Base-by-base conservation (phyloP, 2,329 filamentous ascomycete species). In the Akanthomyces dipterigenus region DNA sequence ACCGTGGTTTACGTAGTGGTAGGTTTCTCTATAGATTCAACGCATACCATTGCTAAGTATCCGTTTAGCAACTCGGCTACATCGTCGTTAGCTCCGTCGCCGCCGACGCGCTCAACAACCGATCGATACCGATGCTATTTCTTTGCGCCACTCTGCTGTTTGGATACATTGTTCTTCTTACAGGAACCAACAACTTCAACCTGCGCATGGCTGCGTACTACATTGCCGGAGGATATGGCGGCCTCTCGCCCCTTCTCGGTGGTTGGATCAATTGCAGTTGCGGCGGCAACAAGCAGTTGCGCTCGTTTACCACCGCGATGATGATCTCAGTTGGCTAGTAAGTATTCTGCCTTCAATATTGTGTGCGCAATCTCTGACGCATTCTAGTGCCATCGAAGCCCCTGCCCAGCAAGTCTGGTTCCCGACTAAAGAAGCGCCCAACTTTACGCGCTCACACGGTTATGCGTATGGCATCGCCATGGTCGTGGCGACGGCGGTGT, bases 301-400 rank as follows among this genome's bases (percentile, higher is more conserved):
- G 62, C 7, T 56, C 60, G 1, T 60, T 64, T 12, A 45, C 54
- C 43, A 62, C 49, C 2, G 48, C 62, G 7, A 49, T 64, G 46
- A 64, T 64, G 62, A 58, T 62, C 24, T 59, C 62, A 16, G 60
- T 64, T 9, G 62, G 62, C 26, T 64, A 62, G 62, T 64, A 40
- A 31, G 62, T 63, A 22, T 53, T 18, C 31, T 18, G 18, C 31
- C 31, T 34, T 34, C 7, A 11, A 5, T 8, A 8, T 22, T 5
- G 9, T 20, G 3, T 16, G 7, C 11, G 20, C 42, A 51, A 18
- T 3, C 36, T 12, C 24, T 51, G 31, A 40, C 46, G 9, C 3
- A 1, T 11, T 12, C 16, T 26, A 64, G 60, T 49, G 60, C 60
- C n/a, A 40, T 64, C 16, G 60, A 58, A 24, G 53, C 60, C 1